Evolutionary conservation across 2,329 filamentous ascomycete genomes (phyloP).

Genomic region (Anthostomella pinea): DNA sequence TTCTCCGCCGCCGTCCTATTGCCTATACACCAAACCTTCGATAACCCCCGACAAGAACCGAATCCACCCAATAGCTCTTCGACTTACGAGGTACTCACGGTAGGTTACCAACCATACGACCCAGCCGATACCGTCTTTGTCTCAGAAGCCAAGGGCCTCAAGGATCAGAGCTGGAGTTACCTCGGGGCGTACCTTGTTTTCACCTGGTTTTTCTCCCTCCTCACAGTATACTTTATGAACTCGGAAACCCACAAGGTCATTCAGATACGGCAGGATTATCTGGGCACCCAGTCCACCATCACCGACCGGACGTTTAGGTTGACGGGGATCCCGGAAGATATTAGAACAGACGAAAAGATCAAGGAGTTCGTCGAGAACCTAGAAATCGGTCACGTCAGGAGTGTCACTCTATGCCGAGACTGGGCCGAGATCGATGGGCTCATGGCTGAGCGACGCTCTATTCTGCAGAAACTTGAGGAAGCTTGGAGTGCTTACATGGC

Average conservation of each 20-base stretch:
- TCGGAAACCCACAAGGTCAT: constrained; percentile 83
- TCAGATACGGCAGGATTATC: constrained; percentile 80
- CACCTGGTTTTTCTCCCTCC: constrained; percentile 82
- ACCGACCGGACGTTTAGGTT: constrained; percentile 92
- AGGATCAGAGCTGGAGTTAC: constrained; percentile 45
- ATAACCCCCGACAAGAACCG: constrained; percentile 15
- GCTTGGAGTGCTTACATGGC: constrained; percentile 78
- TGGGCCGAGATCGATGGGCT: constrained; percentile 80
- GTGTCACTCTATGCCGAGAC: constrained; percentile 78
- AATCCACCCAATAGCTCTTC: constrained; percentile 4
- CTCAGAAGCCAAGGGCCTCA: constrained; percentile 10
- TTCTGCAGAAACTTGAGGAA: constrained; percentile 74
- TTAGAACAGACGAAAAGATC: constrained; percentile 79
- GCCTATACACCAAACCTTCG: constrained; percentile 76
- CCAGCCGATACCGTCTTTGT: constrained; percentile 7
- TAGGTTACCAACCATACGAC: constrained; percentile 3
- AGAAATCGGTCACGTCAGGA: constrained; percentile 85
- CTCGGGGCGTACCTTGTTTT: constrained; percentile 95
- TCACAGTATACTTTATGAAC: constrained; percentile 81
- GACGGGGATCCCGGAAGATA: constrained; percentile 77
- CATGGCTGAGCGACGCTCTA: constrained; percentile 62
- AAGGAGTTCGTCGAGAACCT: constrained; percentile 84
- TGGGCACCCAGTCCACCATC: constrained; percentile 91
- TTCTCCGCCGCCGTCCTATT: constrained; percentile 78
- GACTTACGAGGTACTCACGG: constrained; percentile 1